Evolutionary conservation across 306 rosid species (phyloP), one percentile per base, ranked within the genome.

Genomic region (Quercus parvula): DNA sequence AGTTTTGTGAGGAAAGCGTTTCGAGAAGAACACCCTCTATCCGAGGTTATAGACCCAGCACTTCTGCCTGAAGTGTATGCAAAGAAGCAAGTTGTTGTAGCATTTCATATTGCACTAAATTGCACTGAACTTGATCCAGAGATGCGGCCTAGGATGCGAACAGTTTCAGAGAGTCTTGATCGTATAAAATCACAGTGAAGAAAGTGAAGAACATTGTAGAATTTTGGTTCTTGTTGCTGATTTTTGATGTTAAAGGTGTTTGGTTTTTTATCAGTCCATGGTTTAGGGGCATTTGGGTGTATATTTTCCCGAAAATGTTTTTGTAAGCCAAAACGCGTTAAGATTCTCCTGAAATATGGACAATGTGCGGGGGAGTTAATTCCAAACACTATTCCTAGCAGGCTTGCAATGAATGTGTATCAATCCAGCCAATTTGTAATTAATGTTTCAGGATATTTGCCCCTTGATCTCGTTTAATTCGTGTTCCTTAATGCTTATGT

Each of bases 81-180:
- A 11, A 93, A 88, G 82, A 91, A 88, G 72, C 93, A 91, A 82
- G 92, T 91, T 12, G 78, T 87, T 77, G 85, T 89, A 46, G 84
- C 85, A 5, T 88, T 93, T 76, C 94, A 93, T 58, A 75, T 91
- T 77, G 97, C 97, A 25, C 85, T 93, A 3, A 91, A 85, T 73
- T 91, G 94, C 86, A 93, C 96, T 5, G 97, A 91, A 80, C 61
- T 68, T 3, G 96, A 93, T 75, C 90, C 92, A 0, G 94, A 93
- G 79, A 44, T 91, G 74, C 91, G 96, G n/a, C 96, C 96, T 2
- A 83, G 90, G 84, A 93, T 89, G 94, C 83, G 86, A 83, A 87
- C 85, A 0, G 90, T 91, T 20, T 91, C 89, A 0, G 94, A 89
- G 84, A 89, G 86, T 86, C 91, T 91, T 61, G 96, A 89, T 80